Base-by-base conservation (phyloP, 306 rosid species). In the Phaseolus lunatus region DNA sequence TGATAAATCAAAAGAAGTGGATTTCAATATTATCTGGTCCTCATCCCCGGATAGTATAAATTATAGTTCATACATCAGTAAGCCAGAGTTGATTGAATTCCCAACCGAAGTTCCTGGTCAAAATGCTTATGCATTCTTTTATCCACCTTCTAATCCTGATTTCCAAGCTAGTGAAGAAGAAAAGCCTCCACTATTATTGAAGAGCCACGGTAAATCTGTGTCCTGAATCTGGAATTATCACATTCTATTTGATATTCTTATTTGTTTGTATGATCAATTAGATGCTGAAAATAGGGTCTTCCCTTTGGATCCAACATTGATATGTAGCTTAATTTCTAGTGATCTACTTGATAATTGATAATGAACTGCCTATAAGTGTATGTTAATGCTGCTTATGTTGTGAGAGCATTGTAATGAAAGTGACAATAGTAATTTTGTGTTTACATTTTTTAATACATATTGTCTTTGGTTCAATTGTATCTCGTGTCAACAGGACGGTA, bases 81-180 rank as follows among this genome's bases (percentile, higher is more conserved):
- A 87, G 76, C 97, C 98, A 5, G 97, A 92, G 82, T 75, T 95
- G 16, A 87, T 92, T 71, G 97, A 92, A 82, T 95, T 95, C 85
- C 97, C 97, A 81, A 92, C 98, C 48, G 96, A 87, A 84, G 91
- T 95, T 81, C 89, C 92, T 20, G 97, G 97, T 62, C 96, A 92
- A 86, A 86, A 79, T 76, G 97, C 99, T 78, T 95, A 86, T 77
- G 99, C 98, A 24, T 95, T 86, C 89, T 91, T 89, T 85, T 95
- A 95, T 64, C 96, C 91, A 5, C 98, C 99, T 8, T 65, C 87
- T 23, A 95, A 89, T 85, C 88, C 93, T 58, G 9, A 12, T 44
- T 95, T 88, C 80, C 86, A 82, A 83, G 93, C 92, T 33, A 78
- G 52, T 84, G 78, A 66, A 70, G 94, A 81, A 23, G 99, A 95